These are phyloP conservation scores for Fraxinus sp. DNA, from an alignment of 305 asterid species.

Conservation along the genomic window DNA sequence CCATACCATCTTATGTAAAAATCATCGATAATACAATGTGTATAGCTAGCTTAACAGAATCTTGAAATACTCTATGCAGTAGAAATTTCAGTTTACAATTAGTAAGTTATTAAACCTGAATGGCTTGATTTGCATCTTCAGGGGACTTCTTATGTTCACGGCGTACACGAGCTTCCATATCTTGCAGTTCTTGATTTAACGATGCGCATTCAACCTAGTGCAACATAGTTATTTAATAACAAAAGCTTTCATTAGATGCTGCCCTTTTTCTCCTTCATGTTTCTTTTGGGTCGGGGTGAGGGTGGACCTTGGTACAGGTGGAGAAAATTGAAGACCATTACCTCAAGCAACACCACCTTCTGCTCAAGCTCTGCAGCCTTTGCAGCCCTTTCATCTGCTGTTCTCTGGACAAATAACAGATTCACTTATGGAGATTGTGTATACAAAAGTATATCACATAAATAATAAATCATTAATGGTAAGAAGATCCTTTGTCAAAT, in stretches of 20 bases:
- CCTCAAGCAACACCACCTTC: constrained; percentile 97
- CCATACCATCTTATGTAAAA: neutral
- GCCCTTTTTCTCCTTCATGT: neutral
- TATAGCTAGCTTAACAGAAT: neutral
- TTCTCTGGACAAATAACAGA: constrained; percentile 59
- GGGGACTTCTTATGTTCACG: constrained; percentile 87
- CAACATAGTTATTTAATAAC: constrained; percentile 15
- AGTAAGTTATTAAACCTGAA: constrained; percentile 59
- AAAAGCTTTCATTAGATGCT: neutral
- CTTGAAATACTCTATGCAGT: constrained; percentile 10
- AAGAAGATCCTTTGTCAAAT: constrained; percentile 5
- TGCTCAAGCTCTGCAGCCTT: constrained; percentile 98
- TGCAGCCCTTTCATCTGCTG: constrained; percentile 89
- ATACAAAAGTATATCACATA: neutral
- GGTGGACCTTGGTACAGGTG: neutral
- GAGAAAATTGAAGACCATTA: constrained; percentile 31
- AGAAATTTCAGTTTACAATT: constrained; percentile 13
- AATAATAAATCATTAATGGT: neutral
- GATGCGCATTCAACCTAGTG: constrained; percentile 88
- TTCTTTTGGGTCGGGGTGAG: constrained; percentile 4
- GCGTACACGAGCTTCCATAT: constrained; percentile 89
- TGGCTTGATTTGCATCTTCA: constrained; percentile 86
- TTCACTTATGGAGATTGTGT: constrained; percentile 15
- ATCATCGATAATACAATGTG: neutral
- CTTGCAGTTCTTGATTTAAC: constrained; percentile 93